Evolutionary conservation across 139 green algal genomes (phyloP).

Genomic region (Haematococcus lacustris): DNA sequence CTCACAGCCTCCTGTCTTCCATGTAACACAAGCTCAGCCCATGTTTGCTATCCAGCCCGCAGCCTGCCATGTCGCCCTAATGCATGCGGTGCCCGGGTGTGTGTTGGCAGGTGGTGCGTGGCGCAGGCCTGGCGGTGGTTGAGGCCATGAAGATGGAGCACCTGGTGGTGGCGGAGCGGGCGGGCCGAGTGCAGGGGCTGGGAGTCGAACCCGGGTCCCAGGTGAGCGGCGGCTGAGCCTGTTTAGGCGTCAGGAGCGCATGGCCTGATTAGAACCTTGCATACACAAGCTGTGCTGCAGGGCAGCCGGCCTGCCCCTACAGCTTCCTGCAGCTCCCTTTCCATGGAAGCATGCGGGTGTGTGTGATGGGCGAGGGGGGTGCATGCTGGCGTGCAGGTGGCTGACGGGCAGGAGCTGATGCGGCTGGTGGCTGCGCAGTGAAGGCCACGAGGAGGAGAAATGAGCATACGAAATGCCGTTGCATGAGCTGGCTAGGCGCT

Average conservation of each 20-base stretch:
- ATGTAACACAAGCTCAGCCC: no score
- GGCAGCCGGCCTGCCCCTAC: not conserved
- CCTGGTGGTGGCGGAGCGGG: conserved; percentile 12
- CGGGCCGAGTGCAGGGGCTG: not conserved
- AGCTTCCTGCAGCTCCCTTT: not conserved
- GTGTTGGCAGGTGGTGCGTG: not conserved
- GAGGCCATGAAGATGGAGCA: conserved; percentile 84
- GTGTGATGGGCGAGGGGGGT: not conserved
- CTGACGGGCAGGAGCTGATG: conserved; percentile 1
- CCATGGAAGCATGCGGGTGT: not conserved
- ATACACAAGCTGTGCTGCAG: not conserved
- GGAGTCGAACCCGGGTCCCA: not conserved
- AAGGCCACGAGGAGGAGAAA: no score
- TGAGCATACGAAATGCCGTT: no score
- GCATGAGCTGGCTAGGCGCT: no score
- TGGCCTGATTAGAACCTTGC: not conserved
- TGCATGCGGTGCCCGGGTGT: no score
- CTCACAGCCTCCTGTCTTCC: no score
- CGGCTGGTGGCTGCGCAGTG: not conserved
- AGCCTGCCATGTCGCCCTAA: no score
- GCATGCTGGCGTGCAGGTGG: not conserved
- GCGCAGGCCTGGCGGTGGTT: conserved; percentile 40
- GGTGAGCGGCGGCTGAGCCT: not conserved
- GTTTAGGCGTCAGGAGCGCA: not conserved
- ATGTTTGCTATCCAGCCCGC: no score